phyloP scores from a whole-genome alignment of 1,284 basidiomycete species.

The Ceratobasidium sp. region DNA sequence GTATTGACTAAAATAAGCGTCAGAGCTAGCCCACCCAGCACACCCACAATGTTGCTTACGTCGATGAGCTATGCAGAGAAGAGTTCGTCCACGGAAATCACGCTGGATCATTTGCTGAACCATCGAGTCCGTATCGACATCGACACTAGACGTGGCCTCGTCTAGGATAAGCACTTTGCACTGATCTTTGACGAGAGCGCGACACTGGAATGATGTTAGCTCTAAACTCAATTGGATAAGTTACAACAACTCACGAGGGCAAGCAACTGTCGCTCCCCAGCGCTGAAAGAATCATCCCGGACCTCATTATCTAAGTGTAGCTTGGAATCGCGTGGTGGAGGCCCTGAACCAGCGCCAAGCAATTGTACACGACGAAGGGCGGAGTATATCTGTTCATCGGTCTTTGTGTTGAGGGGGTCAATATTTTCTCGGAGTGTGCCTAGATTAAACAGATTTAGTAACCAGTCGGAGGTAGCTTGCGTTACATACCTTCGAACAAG shows the following conservation, averaged over 20 bases:
- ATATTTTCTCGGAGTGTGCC: conserved; percentile 75
- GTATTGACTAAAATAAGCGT: conserved; percentile 66
- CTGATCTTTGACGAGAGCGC: conserved; percentile 71
- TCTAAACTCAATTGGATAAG: too few relatives aligned
- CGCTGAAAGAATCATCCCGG: conserved; percentile 75
- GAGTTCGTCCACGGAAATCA: conserved; percentile 73
- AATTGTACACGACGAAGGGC: conserved; percentile 72
- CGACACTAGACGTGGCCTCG: conserved; percentile 69
- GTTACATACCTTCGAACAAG: conserved; percentile 62
- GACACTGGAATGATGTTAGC: conserved; percentile 39
- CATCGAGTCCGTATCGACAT: conserved; percentile 77
- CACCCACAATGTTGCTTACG: conserved; percentile 33
- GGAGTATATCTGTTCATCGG: conserved; percentile 72
- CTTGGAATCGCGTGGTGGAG: conserved; percentile 58
- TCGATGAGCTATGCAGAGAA: conserved; percentile 76
- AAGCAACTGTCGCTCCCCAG: conserved; percentile 75
- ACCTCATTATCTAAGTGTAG: conserved; percentile 72
- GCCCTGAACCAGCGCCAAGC: conserved; percentile 53
- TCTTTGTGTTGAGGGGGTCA: conserved; percentile 74
- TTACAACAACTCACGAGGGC: conserved; percentile 65
- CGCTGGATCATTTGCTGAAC: conserved; percentile 78
- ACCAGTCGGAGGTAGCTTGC: background rate
- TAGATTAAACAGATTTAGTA: conserved; percentile 44
- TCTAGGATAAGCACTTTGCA: conserved; percentile 57
- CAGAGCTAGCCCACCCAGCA: background rate